Percentiles rank a stretch among this genome's conserved stretches.
Evolutionary conservation across 1,284 basidiomycete species (phyloP).

Genomic region (Trichosporon sp.): DNA sequence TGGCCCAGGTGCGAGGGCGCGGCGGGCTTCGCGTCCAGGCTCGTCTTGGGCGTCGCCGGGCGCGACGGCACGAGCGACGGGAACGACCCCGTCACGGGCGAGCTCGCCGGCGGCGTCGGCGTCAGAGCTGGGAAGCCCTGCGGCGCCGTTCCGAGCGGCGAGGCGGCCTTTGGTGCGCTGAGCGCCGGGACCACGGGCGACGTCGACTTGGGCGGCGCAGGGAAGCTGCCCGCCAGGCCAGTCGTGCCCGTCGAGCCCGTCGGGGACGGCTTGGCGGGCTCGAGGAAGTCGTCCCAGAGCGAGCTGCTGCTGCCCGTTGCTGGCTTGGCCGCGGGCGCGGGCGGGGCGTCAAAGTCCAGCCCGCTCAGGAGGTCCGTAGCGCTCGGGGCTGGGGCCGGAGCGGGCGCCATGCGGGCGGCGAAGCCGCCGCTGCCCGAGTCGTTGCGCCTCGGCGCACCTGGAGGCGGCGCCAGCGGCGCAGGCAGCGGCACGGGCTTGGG

Average conservation of each 20-base stretch:
- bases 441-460: not conserved
- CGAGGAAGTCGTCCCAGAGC: slow-evolving; percentile 32
- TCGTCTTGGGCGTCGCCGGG: not conserved
- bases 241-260: not conserved
- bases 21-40: not conserved
- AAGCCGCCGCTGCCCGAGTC: slow-evolving; percentile 10
- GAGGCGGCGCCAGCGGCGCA: slow-evolving; percentile 36
- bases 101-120: not conserved
- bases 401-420: slow-evolving; percentile 27
- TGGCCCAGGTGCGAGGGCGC: not conserved
- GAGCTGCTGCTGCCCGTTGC: not conserved
- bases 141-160: not conserved
- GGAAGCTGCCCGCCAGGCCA: too few relatives aligned
- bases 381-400: slow-evolving; percentile 2
- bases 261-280: slow-evolving; percentile 5
- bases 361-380: slow-evolving; percentile 40
- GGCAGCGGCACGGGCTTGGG: slow-evolving; percentile 27
- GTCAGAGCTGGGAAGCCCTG: not conserved
- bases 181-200: not conserved
- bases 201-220: slow-evolving; percentile 4
- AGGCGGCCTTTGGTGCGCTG: not conserved
- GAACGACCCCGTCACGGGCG: not conserved
- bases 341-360: slow-evolving; percentile 30
- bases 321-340: not conserved
- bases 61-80: not conserved